These are phyloP conservation scores for Penicillium salamii DNA, from an alignment of 495 filamentous ascomycete genomes.

Conservation along the genomic window DNA sequence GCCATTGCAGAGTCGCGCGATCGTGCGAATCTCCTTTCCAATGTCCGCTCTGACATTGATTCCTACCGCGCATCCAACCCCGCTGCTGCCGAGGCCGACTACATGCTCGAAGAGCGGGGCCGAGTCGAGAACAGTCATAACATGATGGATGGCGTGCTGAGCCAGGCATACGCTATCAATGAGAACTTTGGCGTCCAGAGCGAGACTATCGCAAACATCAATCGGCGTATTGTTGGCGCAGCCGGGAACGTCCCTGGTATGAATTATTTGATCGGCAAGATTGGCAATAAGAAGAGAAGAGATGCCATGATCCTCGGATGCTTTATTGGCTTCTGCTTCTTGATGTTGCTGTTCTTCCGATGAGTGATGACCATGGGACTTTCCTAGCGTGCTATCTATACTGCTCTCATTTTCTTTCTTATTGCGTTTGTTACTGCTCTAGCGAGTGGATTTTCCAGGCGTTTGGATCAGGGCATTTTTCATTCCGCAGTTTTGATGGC, in stretches of 20 bases:
- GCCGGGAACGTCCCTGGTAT: conserved; percentile 90
- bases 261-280: conserved; percentile 88
- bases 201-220: conserved; percentile 81
- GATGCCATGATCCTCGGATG: conserved; percentile 90
- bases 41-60: conserved; percentile 87
- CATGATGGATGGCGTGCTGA: conserved; percentile 85
- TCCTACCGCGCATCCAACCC: conserved; percentile 82
- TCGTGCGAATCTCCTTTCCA: conserved; percentile 86
- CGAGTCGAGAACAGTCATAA: conserved; percentile 84
- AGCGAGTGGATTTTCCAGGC: conserved; percentile 23
- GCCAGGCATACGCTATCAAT: conserved; percentile 95
- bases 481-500: no score
- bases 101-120: conserved; percentile 89
- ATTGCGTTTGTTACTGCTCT: conserved; percentile 13
- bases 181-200: conserved; percentile 85
- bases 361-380: conserved; percentile 31
- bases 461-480: conserved; percentile 21
- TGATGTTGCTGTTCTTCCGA: conserved; percentile 81
- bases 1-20: conserved; percentile 71
- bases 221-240: conserved; percentile 80
- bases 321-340: conserved; percentile 88
- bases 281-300: conserved; percentile 90
- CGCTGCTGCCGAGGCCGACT: conserved; percentile 80
- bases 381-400: background rate
- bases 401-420: background rate